Evolutionary conservation across 2,329 filamentous ascomycete genomes (phyloP).

Genomic region (Beauveria sp.): DNA sequence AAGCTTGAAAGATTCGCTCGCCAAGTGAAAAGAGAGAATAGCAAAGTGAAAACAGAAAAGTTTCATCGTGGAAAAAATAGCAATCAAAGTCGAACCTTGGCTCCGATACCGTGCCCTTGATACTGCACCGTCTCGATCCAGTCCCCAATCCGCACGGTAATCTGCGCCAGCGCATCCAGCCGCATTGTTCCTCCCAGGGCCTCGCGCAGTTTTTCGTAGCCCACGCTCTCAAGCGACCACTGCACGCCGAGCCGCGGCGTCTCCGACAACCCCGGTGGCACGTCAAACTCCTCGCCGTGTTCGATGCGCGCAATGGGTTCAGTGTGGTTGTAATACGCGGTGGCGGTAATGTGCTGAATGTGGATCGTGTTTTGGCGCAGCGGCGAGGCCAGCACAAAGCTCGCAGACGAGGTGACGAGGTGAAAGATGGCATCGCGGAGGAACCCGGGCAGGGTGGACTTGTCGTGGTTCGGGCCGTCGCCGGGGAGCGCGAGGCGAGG

Average conservation of each 20-base stretch:
- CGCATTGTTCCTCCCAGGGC: slow-evolving; percentile 75
- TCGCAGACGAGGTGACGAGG: slow-evolving; percentile 75
- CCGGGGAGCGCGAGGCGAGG: slow-evolving; percentile 56
- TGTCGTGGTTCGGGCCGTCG: slow-evolving; percentile 25
- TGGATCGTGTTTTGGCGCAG: slow-evolving; percentile 64
- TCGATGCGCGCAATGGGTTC: slow-evolving; percentile 71
- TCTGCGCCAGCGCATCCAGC: slow-evolving; percentile 68
- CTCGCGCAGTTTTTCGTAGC: slow-evolving; percentile 71
- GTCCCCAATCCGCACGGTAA: slow-evolving; percentile 65
- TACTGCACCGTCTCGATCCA: slow-evolving; percentile 72
- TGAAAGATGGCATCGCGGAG: slow-evolving; percentile 84
- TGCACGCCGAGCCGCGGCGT: slow-evolving; percentile 76
- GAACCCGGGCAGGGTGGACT: slow-evolving; percentile 50
- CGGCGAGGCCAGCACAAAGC: slow-evolving; percentile 77
- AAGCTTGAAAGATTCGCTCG: not conserved
- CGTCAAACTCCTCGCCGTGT: slow-evolving; percentile 66
- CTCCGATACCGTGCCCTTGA: slow-evolving; percentile 61
- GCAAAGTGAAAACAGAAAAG: not conserved
- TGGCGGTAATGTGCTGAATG: slow-evolving; percentile 74
- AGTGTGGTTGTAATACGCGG: slow-evolving; percentile 75
- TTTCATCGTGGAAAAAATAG: not conserved
- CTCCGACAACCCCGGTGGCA: slow-evolving; percentile 63
- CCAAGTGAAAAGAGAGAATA: not conserved
- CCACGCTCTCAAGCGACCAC: slow-evolving; percentile 69
- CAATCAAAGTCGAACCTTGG: slow-evolving; percentile 36